Evolutionary conservation across 2,329 filamentous ascomycete species (phyloP).

Genomic region (Elsinoe perseae): DNA sequence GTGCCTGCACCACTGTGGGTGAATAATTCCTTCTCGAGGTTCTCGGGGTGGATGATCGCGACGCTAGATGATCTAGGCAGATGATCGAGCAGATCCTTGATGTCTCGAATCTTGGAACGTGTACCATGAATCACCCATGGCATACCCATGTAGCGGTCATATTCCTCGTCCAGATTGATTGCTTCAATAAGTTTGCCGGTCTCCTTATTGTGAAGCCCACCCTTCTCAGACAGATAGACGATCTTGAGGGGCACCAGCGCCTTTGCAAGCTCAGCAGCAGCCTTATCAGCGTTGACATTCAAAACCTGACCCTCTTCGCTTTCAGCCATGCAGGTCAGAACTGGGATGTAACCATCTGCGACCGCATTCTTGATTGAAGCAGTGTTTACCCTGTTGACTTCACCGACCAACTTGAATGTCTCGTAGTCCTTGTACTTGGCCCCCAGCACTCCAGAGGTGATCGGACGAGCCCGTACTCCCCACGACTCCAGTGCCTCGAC

Average conservation of each 20-base stretch:
- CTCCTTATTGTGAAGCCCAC: conserved; percentile 87
- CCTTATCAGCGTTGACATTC: conserved; percentile 97
- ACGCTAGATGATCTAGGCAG: conserved; percentile 89
- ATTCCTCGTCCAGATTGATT: conserved; percentile 97
- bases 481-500: conserved; percentile 83
- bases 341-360: conserved; percentile 80
- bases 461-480: conserved; percentile 79
- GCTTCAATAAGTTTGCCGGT: conserved; percentile 92
- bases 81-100: conserved; percentile 83
- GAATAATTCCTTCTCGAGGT: conserved; percentile 93
- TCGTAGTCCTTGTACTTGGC: conserved; percentile 95
- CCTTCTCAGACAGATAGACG: conserved; percentile 97
- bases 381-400: conserved; percentile 89
- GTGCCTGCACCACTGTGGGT: conserved; percentile 93
- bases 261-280: conserved; percentile 84
- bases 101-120: conserved; percentile 93
- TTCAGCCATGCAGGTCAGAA: conserved; percentile 95
- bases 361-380: conserved; percentile 86
- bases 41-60: conserved; percentile 93
- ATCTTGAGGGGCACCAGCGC: conserved; percentile 91
- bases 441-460: conserved; percentile 81
- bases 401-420: conserved; percentile 91
- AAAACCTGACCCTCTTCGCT: conserved; percentile 83
- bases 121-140: conserved; percentile 94
- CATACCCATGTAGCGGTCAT: conserved; percentile 83